Evolutionary conservation across 2,329 filamentous ascomycete species (phyloP).

Genomic region (Trichoderma brevicompactum): DNA sequence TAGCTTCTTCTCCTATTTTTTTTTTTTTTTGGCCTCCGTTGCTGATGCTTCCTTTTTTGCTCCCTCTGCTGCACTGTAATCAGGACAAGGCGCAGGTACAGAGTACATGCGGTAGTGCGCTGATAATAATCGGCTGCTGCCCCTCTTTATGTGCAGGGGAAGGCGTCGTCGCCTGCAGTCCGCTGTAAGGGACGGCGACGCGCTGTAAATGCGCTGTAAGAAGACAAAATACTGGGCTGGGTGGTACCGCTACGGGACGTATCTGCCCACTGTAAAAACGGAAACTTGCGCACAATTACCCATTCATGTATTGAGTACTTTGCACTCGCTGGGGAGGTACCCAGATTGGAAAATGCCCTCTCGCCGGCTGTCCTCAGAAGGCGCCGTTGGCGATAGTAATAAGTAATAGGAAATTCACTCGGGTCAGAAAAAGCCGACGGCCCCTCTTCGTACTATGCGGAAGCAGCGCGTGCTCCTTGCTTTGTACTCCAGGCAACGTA

Average conservation of each 20-base stretch:
- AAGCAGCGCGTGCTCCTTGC: constrained; percentile 1
- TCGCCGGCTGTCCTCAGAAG: neutral
- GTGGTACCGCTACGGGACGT: neutral
- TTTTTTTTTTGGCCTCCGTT: neutral
- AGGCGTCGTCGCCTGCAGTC: neutral
- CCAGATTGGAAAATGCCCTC: no score
- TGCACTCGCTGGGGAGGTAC: no score
- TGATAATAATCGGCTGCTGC: neutral
- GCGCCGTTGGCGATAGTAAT: neutral
- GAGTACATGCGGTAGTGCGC: constrained; percentile 1
- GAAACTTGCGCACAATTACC: neutral
- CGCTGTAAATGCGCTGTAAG: constrained; percentile 11
- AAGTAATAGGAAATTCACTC: no score
- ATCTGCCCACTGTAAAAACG: constrained; percentile 4
- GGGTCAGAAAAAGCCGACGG: neutral
- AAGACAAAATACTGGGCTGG: neutral
- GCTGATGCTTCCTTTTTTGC: neutral
- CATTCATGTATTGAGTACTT: neutral
- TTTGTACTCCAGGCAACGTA: no score
- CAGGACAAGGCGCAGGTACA: constrained; percentile 1
- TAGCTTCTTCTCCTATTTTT: neutral
- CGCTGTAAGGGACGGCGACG: neutral
- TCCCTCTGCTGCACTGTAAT: neutral
- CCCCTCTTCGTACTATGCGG: constrained; percentile 5
- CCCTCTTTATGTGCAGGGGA: constrained; percentile 11